Base-by-base conservation (phyloP, 495 filamentous ascomycete genomes). In the Talaromyces nanjingensis region DNA sequence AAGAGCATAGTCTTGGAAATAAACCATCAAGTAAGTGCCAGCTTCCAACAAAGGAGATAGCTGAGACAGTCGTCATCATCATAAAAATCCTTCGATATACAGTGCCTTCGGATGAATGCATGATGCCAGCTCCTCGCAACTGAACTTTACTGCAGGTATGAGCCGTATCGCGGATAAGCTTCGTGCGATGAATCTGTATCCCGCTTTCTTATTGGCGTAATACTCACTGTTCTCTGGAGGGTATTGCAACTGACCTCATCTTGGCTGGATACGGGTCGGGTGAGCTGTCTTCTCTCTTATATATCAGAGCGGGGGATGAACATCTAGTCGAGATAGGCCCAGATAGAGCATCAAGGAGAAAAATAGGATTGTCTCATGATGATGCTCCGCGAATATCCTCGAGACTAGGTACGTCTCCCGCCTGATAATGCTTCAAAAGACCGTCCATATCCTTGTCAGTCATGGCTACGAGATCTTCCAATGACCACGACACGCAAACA, bases 381-480 rank as follows among this genome's bases (percentile, higher is more conserved):
- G 25, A 39, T 56, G 25, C 20, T 29, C n/a, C 54, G 31, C 76
- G 78, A 55, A 83, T 67, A 53, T 77, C 71, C 29, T 75, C 65
- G 4, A 80, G 70, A 2, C 69, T 69, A 2, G 79, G 80, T 49
- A 83, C 73, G 11, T 72, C 68, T 20, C 75, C 76, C 14, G 84
- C 72, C 31, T 76, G 70, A 70, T 94, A 98, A 69, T 86, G 90
- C 1, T 72, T 76, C 33, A 98, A 71, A 25, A 98, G 74, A 33
- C 74, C 78, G 25, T 87, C 85, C 90, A 98, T 97, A 69, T 97
- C 92, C 61, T 86, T 78, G 33, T 96, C 92, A 25, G 84, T 81
- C 86, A 98, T 89, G 42, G 85, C 82, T 60, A 91, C 92, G 67
- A 98, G 83, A 55, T 98, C 91, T 61, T 96, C 89, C 68, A 94